phyloP scores from a whole-genome alignment of 2,329 filamentous ascomycete genomes.

The Pseudopithomyces maydicus region DNA sequence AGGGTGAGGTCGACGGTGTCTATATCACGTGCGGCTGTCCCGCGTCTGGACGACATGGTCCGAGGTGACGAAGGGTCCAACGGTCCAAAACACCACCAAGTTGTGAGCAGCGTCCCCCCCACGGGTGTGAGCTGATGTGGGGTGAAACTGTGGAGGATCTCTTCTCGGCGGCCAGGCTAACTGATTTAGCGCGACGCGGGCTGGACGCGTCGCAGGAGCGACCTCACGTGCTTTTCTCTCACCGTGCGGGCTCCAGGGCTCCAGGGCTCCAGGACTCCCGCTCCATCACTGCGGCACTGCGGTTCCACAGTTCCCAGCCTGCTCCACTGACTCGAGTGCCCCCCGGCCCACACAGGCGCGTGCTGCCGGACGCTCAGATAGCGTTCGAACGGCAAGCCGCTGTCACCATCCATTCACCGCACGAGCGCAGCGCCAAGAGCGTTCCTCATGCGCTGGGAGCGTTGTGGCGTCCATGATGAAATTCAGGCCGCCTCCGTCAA shows the following conservation, averaged over 20 bases:
- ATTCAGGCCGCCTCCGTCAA: slow-evolving; percentile 2
- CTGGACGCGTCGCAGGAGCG: neutral
- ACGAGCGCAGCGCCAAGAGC: neutral
- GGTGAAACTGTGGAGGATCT: neutral
- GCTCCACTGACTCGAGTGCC: neutral
- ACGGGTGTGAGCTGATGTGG: slow-evolving; percentile 1
- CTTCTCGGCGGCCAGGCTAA: neutral
- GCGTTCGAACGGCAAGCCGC: slow-evolving; percentile 6
- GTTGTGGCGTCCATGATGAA: neutral
- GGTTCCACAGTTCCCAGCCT: neutral
- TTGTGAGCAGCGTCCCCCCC: neutral
- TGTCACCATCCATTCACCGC: slow-evolving; percentile 1
- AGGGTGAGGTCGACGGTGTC: slow-evolving; percentile 32
- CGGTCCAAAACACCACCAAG: neutral
- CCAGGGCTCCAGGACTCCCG: neutral
- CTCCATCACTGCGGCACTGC: no score
- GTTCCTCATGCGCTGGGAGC: slow-evolving; percentile 2
- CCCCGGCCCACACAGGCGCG: neutral
- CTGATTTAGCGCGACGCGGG: neutral
- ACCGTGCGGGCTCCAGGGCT: no score
- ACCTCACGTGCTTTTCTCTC: neutral
- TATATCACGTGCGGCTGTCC: neutral
- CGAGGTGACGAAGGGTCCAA: neutral
- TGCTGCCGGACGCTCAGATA: neutral
- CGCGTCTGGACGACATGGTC: neutral